These are phyloP conservation scores for Multifurca ochricompacta DNA, from an alignment of 768 basidiomycete genomes.

Conservation along the genomic window DNA sequence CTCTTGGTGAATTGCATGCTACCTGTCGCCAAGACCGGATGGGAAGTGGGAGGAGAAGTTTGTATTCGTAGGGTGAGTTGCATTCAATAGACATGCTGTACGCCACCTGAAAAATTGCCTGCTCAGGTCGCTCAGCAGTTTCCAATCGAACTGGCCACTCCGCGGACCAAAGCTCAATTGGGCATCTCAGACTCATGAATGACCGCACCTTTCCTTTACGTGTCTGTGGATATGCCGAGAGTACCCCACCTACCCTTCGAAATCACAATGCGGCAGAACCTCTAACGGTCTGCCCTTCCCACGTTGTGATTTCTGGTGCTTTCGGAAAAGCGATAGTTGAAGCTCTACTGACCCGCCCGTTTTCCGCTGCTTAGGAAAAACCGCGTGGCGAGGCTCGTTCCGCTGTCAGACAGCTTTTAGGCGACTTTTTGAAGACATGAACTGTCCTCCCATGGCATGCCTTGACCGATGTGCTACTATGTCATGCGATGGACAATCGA, in stretches of 20 bases:
- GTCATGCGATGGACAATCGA: no score
- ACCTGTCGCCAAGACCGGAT: constrained; percentile 63
- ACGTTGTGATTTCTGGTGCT: constrained; percentile 16
- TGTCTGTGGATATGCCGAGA: constrained; percentile 26
- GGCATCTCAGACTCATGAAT: constrained; percentile 9
- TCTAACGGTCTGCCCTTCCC: constrained; percentile 24
- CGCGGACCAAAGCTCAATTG: not conserved
- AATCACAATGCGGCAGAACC: constrained; percentile 34
- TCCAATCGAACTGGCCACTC: constrained; percentile 23
- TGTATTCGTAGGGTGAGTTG: constrained; percentile 48
- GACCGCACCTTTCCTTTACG: not conserved
- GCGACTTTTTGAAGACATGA: no score
- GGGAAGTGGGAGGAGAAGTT: constrained; percentile 82
- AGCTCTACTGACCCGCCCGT: constrained; percentile 48
- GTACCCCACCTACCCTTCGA: constrained; percentile 18
- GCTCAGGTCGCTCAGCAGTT: constrained; percentile 12
- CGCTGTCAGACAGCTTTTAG: constrained; percentile 44
- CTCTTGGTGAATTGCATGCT: constrained; percentile 55
- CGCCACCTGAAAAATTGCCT: constrained; percentile 1
- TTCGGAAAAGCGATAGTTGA: constrained; percentile 37
- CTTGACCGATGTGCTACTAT: no score
- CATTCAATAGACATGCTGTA: not conserved
- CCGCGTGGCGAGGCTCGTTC: constrained; percentile 54
- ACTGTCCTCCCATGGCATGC: not conserved
- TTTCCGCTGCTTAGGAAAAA: constrained; percentile 17